Evolutionary conservation across 2,329 filamentous ascomycete genomes (phyloP).

Genomic region (Cercospora canescens): DNA sequence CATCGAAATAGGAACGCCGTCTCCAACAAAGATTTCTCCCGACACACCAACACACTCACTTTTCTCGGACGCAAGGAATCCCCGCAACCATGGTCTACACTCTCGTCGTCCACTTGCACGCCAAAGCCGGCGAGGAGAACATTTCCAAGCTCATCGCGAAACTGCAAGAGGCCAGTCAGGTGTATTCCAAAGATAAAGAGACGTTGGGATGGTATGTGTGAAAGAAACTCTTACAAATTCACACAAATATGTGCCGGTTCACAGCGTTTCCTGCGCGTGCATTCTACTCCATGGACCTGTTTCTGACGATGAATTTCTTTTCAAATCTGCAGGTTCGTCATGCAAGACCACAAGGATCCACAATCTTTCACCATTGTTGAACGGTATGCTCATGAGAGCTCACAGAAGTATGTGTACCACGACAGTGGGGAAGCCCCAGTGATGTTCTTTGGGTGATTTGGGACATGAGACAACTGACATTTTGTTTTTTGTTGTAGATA

Average conservation of each 20-base stretch:
- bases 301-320: too few relatives aligned
- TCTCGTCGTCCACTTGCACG: conserved; percentile 68
- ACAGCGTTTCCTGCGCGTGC: too few relatives aligned
- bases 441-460: neutral
- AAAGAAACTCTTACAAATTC: too few relatives aligned
- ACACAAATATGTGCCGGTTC: too few relatives aligned
- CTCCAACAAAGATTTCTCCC: neutral
- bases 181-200: conserved; percentile 72
- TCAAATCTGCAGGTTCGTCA: conserved; percentile 69
- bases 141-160: conserved; percentile 70
- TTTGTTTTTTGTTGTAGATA: neutral
- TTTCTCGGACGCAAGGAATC: neutral
- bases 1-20: neutral
- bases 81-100: conserved; percentile 52
- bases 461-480: neutral
- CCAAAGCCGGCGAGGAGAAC: conserved; percentile 63
- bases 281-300: too few relatives aligned
- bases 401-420: conserved; percentile 41
- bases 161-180: conserved; percentile 70
- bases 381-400: conserved; percentile 65
- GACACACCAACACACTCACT: neutral
- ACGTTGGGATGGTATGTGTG: conserved; percentile 45
- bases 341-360: conserved; percentile 70
- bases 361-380: conserved; percentile 75
- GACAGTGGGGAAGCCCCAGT: too few relatives aligned